Evolutionary conservation across 2,329 filamentous ascomycete species (phyloP), one percentile per base, ranked within the genome.

Genomic region (Aphanocladium album): DNA sequence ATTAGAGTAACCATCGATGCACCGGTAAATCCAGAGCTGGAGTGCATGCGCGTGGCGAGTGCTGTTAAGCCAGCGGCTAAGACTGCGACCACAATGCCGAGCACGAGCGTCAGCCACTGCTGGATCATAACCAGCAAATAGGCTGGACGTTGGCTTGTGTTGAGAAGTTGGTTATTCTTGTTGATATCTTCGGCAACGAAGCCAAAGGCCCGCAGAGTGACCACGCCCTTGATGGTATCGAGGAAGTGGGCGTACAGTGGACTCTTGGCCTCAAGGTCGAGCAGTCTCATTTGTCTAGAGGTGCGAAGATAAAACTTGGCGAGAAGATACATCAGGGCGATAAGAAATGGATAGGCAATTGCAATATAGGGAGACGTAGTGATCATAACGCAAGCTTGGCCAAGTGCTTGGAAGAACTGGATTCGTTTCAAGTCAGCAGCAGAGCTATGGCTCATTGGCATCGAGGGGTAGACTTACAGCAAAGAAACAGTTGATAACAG

Each of bases 191-290:
- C 67, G 1, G 70, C 63, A n/a, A 77, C 70, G 81, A 82, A 85
- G 2, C 79, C 79, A 63, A 83, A 84, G 2, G 83, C 82, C 21
- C 83, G 76, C 21, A 85, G 73, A 0, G 82, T 85, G 0, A 75
- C 72, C 1, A 85, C 67, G 0, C 83, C 84, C 41, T 76, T 76
- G 37, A 84, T 73, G 5, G 78, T 80, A 64, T 85, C 83, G 23
- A 79, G 72, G 64, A 85, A 85, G 62, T 84, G 74, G 0, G 75
- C 68, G 66, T 83, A 85, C 0, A 86, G 71, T 0, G 83, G 83
- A 1, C 80, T 80, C 64, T 87, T 86, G 1, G 81, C 78, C 67
- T 88, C 85, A 1, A 88, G 76, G 50, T 88, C 85, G 12, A 88
- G 69, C 21, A 85, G 76, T 53, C 85, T 77, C 8, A 88, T 68